Evolutionary conservation across 2,329 filamentous ascomycete species (phyloP).

Genomic region (Fusarium mundagurra): DNA sequence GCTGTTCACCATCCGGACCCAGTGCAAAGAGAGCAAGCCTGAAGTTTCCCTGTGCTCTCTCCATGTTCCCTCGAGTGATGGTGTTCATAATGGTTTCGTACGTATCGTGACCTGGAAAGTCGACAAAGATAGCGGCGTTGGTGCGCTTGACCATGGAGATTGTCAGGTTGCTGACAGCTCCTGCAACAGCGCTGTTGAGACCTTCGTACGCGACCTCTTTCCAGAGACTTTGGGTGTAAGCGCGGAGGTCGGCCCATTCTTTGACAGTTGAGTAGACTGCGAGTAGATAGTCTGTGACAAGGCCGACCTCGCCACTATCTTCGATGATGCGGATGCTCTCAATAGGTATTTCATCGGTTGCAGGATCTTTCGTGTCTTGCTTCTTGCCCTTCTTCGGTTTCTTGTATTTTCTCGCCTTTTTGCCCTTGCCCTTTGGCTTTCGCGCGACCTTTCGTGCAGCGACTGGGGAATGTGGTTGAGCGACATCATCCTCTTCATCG

Average conservation of each 20-base stretch:
- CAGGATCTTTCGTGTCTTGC: conserved; percentile 26
- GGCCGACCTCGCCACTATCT: conserved; percentile 43
- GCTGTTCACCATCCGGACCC: neutral
- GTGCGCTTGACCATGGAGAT: conserved; percentile 53
- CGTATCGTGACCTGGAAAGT: conserved; percentile 57
- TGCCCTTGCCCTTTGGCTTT: conserved; percentile 2
- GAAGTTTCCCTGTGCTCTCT: conserved; percentile 36
- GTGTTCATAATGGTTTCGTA: conserved; percentile 55
- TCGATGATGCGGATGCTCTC: conserved; percentile 57
- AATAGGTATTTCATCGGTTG: conserved; percentile 52
- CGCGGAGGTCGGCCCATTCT: conserved; percentile 53
- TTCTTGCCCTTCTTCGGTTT: conserved; percentile 33
- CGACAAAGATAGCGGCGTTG: conserved; percentile 52
- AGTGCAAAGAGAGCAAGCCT: neutral
- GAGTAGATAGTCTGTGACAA: conserved; percentile 55
- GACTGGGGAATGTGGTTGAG: neutral
- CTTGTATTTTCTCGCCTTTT: conserved; percentile 16
- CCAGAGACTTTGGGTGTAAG: conserved; percentile 54
- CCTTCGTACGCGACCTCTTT: conserved; percentile 54
- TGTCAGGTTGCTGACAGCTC: conserved; percentile 53
- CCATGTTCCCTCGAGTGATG: conserved; percentile 50
- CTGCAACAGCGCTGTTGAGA: conserved; percentile 58
- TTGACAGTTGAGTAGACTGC: conserved; percentile 51
- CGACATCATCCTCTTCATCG: conserved; percentile 7
- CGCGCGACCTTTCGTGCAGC: neutral